A percentile compares a stretch with the other conserved stretches of the same genome.
Conservation (phyloP, 129 eudicot species). For the Helianthus tuberosus region DNA sequence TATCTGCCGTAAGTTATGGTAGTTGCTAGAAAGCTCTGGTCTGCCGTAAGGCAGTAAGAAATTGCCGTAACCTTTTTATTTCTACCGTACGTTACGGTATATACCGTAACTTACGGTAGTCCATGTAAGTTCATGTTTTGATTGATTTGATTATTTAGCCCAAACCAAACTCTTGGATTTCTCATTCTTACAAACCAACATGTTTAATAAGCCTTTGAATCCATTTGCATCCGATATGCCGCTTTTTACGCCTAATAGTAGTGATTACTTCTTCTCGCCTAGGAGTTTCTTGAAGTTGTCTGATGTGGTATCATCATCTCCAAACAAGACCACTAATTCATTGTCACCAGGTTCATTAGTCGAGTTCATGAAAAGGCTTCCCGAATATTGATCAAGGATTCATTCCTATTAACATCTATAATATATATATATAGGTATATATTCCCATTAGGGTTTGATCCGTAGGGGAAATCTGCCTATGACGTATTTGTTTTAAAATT, state of each 20-base stretch:
- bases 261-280: conserved; percentile 43
- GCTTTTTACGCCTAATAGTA: conserved; percentile 54
- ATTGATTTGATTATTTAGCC: too few relatives aligned
- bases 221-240: conserved; percentile 44
- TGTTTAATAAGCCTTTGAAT: conserved; percentile 22
- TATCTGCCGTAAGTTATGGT: too few relatives aligned
- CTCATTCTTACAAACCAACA: too few relatives aligned
- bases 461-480: background rate
- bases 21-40: too few relatives aligned
- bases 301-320: conserved; percentile 38
- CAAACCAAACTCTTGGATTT: too few relatives aligned
- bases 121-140: too few relatives aligned
- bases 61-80: too few relatives aligned
- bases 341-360: conserved; percentile 39
- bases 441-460: background rate
- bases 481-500: background rate
- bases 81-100: too few relatives aligned
- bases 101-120: too few relatives aligned
- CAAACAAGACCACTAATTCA: conserved; percentile 26
- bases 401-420: background rate
- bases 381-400: conserved; percentile 31
- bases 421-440: background rate
- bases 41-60: too few relatives aligned
- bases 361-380: conserved; percentile 43
- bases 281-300: conserved; percentile 28